Evolutionary conservation across 768 basidiomycete genomes (phyloP).

Genomic region (Boletus speciosus): DNA sequence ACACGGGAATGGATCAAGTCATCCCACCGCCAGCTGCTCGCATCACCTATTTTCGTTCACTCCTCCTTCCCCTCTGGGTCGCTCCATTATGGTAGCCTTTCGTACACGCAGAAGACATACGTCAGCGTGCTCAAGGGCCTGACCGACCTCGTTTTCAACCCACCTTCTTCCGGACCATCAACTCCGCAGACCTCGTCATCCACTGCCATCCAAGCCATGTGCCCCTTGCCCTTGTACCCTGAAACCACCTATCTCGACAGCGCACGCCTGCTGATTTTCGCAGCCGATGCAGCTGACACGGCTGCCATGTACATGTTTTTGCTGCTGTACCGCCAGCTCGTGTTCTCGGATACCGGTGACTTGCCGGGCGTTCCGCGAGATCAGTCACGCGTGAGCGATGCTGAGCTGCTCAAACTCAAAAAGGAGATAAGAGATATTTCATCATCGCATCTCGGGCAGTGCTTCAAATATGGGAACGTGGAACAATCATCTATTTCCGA

Average conservation of each 20-base stretch:
- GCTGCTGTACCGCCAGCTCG: conserved; percentile 74
- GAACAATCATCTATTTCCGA: conserved; percentile 25
- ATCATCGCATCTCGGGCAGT: conserved; percentile 57
- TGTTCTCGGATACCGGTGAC: conserved; percentile 45
- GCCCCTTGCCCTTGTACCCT: conserved; percentile 49
- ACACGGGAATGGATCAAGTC: conserved; percentile 65
- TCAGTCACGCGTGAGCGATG: conserved; percentile 44
- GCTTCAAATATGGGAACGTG: conserved; percentile 41
- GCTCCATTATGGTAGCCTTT: conserved; percentile 44
- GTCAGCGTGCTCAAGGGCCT: conserved; percentile 55
- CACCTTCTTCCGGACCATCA: conserved; percentile 39
- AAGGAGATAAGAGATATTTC: conserved; percentile 69
- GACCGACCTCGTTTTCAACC: conserved; percentile 63
- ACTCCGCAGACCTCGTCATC: conserved; percentile 28
- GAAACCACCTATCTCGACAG: conserved; percentile 83
- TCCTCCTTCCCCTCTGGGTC: conserved; percentile 41
- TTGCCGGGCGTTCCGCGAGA: conserved; percentile 26
- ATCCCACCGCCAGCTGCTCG: conserved; percentile 47
- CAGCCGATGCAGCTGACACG: conserved; percentile 70
- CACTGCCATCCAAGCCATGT: conserved; percentile 31
- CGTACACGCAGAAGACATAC: conserved; percentile 44
- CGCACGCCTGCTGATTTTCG: conserved; percentile 60
- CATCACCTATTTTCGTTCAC: conserved; percentile 41
- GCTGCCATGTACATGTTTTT: conserved; percentile 77
- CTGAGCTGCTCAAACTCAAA: conserved; percentile 59